Evolutionary conservation across 768 basidiomycete species (phyloP).

Genomic region (Coprinopsis sp.): DNA sequence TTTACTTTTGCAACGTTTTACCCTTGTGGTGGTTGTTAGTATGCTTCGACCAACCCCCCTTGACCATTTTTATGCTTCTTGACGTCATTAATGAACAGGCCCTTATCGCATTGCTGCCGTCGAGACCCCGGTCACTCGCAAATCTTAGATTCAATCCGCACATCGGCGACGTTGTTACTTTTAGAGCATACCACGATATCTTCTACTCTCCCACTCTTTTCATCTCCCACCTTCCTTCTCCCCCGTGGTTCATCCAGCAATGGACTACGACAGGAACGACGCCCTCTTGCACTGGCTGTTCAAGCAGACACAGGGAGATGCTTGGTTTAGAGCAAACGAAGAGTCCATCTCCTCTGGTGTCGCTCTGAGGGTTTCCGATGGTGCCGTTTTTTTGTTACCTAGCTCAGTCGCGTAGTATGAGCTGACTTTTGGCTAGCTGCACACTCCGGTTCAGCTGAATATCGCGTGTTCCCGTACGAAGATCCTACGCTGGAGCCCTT

Average conservation of each 20-base stretch:
- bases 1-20: no score
- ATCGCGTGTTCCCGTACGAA: conserved; percentile 83
- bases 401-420: not conserved
- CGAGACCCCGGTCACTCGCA: conserved; percentile 5
- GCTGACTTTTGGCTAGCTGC: conserved; percentile 6
- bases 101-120: not conserved
- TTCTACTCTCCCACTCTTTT: not conserved
- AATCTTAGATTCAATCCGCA: not conserved
- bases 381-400: conserved; percentile 28
- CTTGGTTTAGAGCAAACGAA: conserved; percentile 79
- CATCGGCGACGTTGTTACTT: conserved; percentile 1
- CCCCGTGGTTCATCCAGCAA: conserved; percentile 17
- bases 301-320: conserved; percentile 73
- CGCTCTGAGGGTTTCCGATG: conserved; percentile 48
- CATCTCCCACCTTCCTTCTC: conserved; percentile 12
- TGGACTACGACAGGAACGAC: conserved; percentile 80
- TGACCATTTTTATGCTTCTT: no score
- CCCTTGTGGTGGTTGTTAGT: no score
- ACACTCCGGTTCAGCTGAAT: conserved; percentile 36
- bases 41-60: no score
- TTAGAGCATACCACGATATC: not conserved
- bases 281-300: conserved; percentile 79
- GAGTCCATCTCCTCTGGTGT: conserved; percentile 71
- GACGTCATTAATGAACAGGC: conserved; percentile 5
- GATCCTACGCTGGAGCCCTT: conserved; percentile 68